Evolutionary conservation across 768 basidiomycete genomes (phyloP), one percentile per base, ranked within the genome.

Genomic region (Boletus eberwhitei): DNA sequence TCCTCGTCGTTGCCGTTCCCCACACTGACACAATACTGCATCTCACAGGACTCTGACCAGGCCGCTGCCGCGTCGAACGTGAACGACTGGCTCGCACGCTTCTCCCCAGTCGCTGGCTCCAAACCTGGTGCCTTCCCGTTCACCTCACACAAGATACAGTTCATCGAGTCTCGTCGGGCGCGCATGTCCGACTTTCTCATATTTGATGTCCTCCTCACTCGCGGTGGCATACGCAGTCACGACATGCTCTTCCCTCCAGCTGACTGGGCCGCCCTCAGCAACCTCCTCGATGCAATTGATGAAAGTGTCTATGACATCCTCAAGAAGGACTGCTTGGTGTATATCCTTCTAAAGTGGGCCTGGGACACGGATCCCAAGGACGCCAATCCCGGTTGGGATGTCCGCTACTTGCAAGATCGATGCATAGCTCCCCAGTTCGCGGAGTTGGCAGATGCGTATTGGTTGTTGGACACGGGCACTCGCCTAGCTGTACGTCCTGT

Each of bases 321-420:
- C 51, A 93, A 93, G 78, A 85, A 84, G 69, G 85, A 92, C 56
- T 90, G 87, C 58, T 73, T 93, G 41, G 73, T 90, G 1, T 93
- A 90, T 71, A 92, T 85, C 64, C 72, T 93, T 57, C 76, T 93
- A 54, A 90, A 88, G 66, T 90, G 86, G 86, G 82, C 87, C 55
- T 75, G 80, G 62, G 88, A 90, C 64, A 83, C 79, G 14, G 87
- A 90, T 65, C 79, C 80, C 6, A 71, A 65, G 74, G 87, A 77
- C 64, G 36, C 42, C 12, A 61, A 58, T 37, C 22, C 61, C 9
- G 55, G 64, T 14, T 68, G 65, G 66, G 76, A 57, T 62, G 38
- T 17, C 19, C 69, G 55, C 75, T 89, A 74, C 71, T 73, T 64
- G 50, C 74, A 68, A 68, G 81, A 68, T n/a, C 73, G 79, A 29